Base-by-base conservation (phyloP, 805 yeast genomes). In the Myxozyma geophila region DNA sequence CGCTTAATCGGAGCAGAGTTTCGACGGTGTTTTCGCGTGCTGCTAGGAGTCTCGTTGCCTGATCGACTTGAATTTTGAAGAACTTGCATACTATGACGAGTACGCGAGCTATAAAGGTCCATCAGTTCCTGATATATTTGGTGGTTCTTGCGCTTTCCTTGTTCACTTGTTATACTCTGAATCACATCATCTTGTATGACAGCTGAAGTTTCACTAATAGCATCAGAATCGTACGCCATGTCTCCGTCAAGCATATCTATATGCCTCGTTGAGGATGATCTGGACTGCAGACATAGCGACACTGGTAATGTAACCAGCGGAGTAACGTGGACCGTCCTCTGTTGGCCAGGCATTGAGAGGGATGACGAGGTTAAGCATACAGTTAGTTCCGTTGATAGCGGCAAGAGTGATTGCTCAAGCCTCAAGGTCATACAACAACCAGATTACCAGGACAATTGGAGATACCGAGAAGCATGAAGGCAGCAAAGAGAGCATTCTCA, bases 401-500 rank as follows among this genome's bases (percentile, higher is more conserved):
- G n/a, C n/a, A n/a, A n/a, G n/a, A n/a, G n/a, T n/a, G n/a, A n/a
- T n/a, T n/a, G n/a, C n/a, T n/a, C n/a, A n/a, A n/a, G n/a, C n/a
- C n/a, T n/a, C n/a, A n/a, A n/a, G n/a, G n/a, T n/a, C n/a, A n/a
- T n/a, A n/a, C n/a, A n/a, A n/a, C n/a, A n/a, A n/a, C n/a, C n/a
- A n/a, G n/a, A n/a, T n/a, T n/a, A n/a, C n/a, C n/a, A n/a, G n/a
- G n/a, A n/a, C n/a, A n/a, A n/a, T n/a, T n/a, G n/a, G n/a, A n/a
- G n/a, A n/a, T n/a, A n/a, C n/a, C n/a, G n/a, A n/a, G n/a, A n/a
- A n/a, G n/a, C n/a, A n/a, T n/a, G n/a, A n/a, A n/a, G n/a, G n/a
- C n/a, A n/a, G n/a, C n/a, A n/a, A n/a, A n/a, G n/a, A 71, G 17
- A 39, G 64, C 12, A 48, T 64, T 7, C 58, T 67, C 63, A 64